Evolutionary conservation across 139 green algal genomes (phyloP), one percentile per base, ranked within the genome.

Genomic region (Eudorina sp.): DNA sequence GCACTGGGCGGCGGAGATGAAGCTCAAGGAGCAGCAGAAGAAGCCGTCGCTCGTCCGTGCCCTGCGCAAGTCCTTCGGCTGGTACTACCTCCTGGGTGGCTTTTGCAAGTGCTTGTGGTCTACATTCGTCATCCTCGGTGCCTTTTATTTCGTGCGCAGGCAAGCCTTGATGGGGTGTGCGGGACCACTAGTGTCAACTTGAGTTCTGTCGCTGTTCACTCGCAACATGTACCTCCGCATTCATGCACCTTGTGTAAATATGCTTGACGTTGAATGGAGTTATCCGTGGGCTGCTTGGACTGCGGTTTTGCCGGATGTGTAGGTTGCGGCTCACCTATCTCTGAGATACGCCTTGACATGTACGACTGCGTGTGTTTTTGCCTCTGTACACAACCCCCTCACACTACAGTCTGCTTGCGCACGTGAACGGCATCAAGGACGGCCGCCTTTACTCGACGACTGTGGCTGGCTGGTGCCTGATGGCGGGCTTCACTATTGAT

Each of bases 121-220:
- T 8, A 53, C 53, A 14, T 91, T 89, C 53, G 88, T 93, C 34
- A 80, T 93, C 45, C 85, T 90, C 34, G 91, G 88, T 31, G 91
- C 91, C 23, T 91, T 83, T 85, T 92, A 91, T 88, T 92, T 93
- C 73, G 88, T 91, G 53, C 58, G 74, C 43, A 85, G 79, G 77
- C 72, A 79, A 38, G 40, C 48, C 9, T 55, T 55, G 9, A 55
- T 55, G 48, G 48, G 48, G 13, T 55, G 48, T 55, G 48, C 13
- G n/a, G n/a, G n/a, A n/a, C n/a, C n/a, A n/a, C n/a, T n/a, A n/a
- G n/a, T n/a, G n/a, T n/a, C n/a, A n/a, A n/a, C n/a, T n/a, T n/a
- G n/a, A n/a, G n/a, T n/a, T n/a, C n/a, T n/a, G n/a, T n/a, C n/a
- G n/a, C n/a, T n/a, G n/a, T n/a, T n/a, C n/a, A n/a, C n/a, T n/a